Base-by-base conservation (phyloP, 1,139 yeast genomes). In the Taiozyma sp. region DNA sequence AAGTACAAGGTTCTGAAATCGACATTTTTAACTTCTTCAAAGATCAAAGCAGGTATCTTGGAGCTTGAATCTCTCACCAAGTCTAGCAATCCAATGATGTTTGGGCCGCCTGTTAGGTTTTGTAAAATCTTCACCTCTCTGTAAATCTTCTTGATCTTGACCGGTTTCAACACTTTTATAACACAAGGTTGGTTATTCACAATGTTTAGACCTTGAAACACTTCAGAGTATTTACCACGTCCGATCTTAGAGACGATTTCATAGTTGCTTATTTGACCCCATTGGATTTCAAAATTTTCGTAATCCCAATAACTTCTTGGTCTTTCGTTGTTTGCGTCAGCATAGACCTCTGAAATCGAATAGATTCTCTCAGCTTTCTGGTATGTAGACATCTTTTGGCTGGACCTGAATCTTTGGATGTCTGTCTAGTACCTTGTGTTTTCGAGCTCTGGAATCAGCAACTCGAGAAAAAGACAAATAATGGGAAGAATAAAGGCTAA, bases 181-280 rank as follows among this genome's bases (percentile, higher is more conserved):
- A 95, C 97, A 60, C 85, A 82, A 43, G 79, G 77, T 46, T 70
- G 68, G 47, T 73, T 73, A 47, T 74, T 75, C 53, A 80, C 75
- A 47, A 83, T 71, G 64, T 85, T 85, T 39, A 84, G 72, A 35
- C 95, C 95, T 56, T 83, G 84, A 68, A 95, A 95, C 42, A 95
- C 99, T 70, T 95, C 99, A 9, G 96, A 88, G 70, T 95, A 95
- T 72, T 93, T 93, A 48, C 99, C 99, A 54, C 99, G 81, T 30
- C 99, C 99, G 47, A 95, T 88, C 68, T 93, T 93, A 57, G 85
- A 79, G 50, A 90, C 81, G 56, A 95, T 89, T 70, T 95, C 99
- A 70, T 93, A 93, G 71, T 86, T 83, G 54, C 79, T 73, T 57
- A 87, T 85, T 28, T 64, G 63, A 45, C 72, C 83, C 87, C 86